Evolutionary conservation across 2,329 filamentous ascomycete species (phyloP).

Genomic region (Microcyclospora tardicrescens): DNA sequence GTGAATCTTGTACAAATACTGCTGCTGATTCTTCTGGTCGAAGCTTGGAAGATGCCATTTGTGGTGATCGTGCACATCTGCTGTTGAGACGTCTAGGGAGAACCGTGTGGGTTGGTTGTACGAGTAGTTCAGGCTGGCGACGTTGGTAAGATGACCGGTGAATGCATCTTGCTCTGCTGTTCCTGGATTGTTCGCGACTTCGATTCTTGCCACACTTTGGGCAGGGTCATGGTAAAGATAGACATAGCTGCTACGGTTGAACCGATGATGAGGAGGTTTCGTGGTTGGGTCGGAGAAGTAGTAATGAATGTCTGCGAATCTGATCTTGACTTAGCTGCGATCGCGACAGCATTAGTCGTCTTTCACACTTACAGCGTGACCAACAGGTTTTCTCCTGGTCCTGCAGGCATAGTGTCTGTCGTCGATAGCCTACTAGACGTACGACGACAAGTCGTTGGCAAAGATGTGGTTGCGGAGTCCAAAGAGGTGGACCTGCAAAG

Average conservation of each 20-base stretch:
- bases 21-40: conserved; percentile 60
- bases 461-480: too few species aligned
- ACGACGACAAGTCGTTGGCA: too few species aligned
- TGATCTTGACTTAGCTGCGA: conserved; percentile 22
- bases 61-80: conserved; percentile 29
- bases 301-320: conserved; percentile 68
- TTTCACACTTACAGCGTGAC: conserved; percentile 31
- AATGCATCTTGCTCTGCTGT: conserved; percentile 69
- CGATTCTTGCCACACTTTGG: conserved; percentile 55
- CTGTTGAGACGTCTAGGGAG: conserved; percentile 49
- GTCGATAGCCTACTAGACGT: too few species aligned
- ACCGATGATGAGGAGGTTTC: conserved; percentile 63
- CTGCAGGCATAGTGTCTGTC: conserved; percentile 29
- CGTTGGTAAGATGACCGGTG: conserved; percentile 48
- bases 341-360: background rate
- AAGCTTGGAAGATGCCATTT: conserved; percentile 66
- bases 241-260: conserved; percentile 67
- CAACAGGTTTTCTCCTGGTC: conserved; percentile 34
- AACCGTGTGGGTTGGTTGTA: conserved; percentile 63
- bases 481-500: too few species aligned
- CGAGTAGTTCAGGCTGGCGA: conserved; percentile 51
- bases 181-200: conserved; percentile 63
- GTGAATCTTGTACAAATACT: conserved; percentile 67
- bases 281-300: conserved; percentile 56
- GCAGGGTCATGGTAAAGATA: conserved; percentile 65